Percentiles rank a stretch among this genome's conserved stretches.
Conservation (phyloP, 2,329 filamentous ascomycete genomes). For the Ophiostoma novo-ulmi region DNA sequence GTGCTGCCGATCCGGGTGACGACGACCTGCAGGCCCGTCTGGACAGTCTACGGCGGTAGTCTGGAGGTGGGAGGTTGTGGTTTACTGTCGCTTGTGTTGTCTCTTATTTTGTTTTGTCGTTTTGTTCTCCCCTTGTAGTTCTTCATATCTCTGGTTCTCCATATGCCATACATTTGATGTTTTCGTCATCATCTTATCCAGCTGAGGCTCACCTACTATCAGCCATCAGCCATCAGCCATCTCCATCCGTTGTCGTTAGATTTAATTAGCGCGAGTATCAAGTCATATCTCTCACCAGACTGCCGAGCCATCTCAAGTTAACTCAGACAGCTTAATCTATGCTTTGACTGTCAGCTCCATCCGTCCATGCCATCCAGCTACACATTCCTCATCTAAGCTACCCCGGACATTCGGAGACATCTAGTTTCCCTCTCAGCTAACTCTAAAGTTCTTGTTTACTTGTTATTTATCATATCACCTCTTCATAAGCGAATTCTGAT, state of each 20-base stretch:
- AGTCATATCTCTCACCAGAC: too few relatives aligned
- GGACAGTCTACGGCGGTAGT: slow-evolving; percentile 68
- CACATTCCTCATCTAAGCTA: not conserved
- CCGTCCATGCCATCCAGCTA: not conserved
- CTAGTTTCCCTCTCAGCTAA: too few relatives aligned
- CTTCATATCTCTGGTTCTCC: not conserved
- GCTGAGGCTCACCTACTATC: not conserved
- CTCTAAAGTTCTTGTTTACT: not conserved
- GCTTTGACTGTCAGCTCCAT: not conserved
- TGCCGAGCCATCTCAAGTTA: too few relatives aligned
- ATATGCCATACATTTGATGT: too few relatives aligned
- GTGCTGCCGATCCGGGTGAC: slow-evolving; percentile 54
- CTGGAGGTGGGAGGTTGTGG: not conserved
- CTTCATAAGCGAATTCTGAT: not conserved
- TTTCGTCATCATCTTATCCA: not conserved
- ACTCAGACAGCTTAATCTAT: too few relatives aligned
- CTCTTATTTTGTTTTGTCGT: not conserved
- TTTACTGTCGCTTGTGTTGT: not conserved
- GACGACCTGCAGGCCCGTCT: slow-evolving; percentile 91
- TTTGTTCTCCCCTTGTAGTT: not conserved
- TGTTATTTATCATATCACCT: not conserved
- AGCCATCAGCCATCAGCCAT: not conserved
- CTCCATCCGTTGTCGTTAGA: not conserved
- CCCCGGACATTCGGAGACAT: slow-evolving; percentile 9
- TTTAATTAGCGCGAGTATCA: too few relatives aligned